These are phyloP conservation scores for Strobilomyces confusus DNA, from an alignment of 768 basidiomycete species.

Conservation along the genomic window DNA sequence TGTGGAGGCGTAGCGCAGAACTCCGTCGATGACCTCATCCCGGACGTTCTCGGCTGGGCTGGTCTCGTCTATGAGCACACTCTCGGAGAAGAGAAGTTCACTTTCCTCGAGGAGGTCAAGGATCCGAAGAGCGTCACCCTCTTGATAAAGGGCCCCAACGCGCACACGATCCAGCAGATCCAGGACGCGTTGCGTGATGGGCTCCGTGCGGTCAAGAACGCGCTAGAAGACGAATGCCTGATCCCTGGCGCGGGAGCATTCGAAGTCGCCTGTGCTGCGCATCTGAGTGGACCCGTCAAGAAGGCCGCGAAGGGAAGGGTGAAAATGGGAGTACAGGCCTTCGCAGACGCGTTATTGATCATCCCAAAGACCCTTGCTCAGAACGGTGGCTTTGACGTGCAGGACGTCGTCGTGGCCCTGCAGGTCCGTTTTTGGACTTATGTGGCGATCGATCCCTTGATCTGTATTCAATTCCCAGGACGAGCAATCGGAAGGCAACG, in stretches of 20 bases:
- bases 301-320: conserved; percentile 87
- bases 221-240: conserved; percentile 82
- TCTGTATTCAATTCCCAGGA: conserved; percentile 48
- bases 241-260: conserved; percentile 98
- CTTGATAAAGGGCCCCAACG: conserved; percentile 96
- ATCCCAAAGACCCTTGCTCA: conserved; percentile 96
- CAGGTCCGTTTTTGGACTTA: conserved; percentile 50
- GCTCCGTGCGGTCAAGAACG: conserved; percentile 93
- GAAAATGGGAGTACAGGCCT: conserved; percentile 97
- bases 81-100: conserved; percentile 97
- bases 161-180: conserved; percentile 93
- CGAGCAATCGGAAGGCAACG: conserved; percentile 90
- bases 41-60: conserved; percentile 92
- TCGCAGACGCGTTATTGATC: conserved; percentile 88
- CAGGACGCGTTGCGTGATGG: conserved; percentile 98
- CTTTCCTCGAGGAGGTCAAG: conserved; percentile 95
- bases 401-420: conserved; percentile 87
- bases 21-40: conserved; percentile 93
- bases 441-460: conserved; percentile 12
- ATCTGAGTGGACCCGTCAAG: conserved; percentile 77
- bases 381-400: conserved; percentile 97
- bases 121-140: conserved; percentile 93
- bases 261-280: conserved; percentile 86
- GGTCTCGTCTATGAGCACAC: conserved; percentile 99
- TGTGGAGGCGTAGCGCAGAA: conserved; percentile 97